Evolutionary conservation across 2,329 filamentous ascomycete species (phyloP), one percentile per base, ranked within the genome.

Genomic region (Trichoderma sp.): DNA sequence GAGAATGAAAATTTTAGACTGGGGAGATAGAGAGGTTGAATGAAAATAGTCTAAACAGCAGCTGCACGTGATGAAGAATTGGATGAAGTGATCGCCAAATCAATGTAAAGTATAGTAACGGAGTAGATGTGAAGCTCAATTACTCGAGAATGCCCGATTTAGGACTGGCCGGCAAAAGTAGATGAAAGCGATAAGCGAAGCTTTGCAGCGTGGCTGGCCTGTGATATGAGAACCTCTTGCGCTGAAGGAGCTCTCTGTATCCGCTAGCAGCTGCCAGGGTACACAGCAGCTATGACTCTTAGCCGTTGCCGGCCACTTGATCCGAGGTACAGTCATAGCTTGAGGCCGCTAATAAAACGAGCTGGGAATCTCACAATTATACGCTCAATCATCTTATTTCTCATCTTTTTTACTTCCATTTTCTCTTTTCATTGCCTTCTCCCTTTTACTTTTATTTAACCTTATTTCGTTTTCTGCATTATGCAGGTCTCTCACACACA

Each of bases 261-360:
- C 16, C 43, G 19, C 43, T 49, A 49, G 11, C 47, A 49, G 47
- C 47, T 24, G 4, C 61, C 49, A 63, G 52, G 60, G 29, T 40
- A 35, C 59, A n/a, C 16, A 53, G 24, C 60, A 35, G 31, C 13
- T 35, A 55, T 56, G 61, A 56, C 61, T 64, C 61, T 56, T 31
- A 31, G n/a, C 61, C 61, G 61, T 56, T 64, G 35, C 47, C 61
- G 61, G 61, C 61, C 52, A 43, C 37, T 56, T 56, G 24, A 27
- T 31, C 61, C 61, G 52, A 64, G 61, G 61, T 16, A 49, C 47
- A 49, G 47, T 49, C 47, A 49, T 11, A 24, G 40, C 40, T n/a
- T 43, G 40, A 8, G 8, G 40, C 40, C 40, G 40, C 40, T 43
- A 43, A 43, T n/a, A 7, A n/a, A 43, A 43, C 40, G 40, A n/a